phyloP scores from a whole-genome alignment of 345 rosid species.

The Eucalyptus regnans region DNA sequence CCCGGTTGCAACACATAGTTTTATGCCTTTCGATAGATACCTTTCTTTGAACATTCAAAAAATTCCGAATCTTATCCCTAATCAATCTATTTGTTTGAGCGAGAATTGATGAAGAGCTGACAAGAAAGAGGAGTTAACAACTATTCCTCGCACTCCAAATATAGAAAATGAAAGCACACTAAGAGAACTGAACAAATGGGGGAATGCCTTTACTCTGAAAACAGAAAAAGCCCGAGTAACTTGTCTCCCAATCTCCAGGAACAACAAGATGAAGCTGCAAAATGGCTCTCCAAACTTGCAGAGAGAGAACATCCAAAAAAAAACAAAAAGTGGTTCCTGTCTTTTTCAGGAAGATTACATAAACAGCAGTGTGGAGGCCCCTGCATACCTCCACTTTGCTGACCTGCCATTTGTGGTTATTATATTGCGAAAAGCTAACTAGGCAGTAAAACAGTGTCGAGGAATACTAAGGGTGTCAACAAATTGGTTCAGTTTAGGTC shows the following conservation, averaged over 20 bases:
- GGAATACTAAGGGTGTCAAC: no score
- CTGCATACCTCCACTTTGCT: background rate
- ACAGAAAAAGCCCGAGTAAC: background rate
- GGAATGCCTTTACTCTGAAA: no score
- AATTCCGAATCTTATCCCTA: background rate
- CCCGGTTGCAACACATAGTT: background rate
- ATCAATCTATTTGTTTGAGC: no score
- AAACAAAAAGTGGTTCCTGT: background rate
- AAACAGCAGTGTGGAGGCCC: background rate
- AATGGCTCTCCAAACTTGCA: background rate
- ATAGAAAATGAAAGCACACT: background rate
- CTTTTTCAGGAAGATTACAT: background rate
- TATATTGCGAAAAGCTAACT: background rate
- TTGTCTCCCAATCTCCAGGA: background rate
- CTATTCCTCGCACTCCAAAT: no score
- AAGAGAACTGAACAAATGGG: background rate
- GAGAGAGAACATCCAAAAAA: background rate
- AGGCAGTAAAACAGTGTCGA: background rate
- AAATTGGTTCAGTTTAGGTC: no score
- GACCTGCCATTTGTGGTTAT: background rate
- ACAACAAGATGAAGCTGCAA: background rate
- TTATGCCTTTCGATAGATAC: background rate
- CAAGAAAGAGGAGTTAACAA: no score
- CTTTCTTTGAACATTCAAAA: no score
- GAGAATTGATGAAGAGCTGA: no score